Evolutionary conservation across 257 asterid species (phyloP).

Genomic region (Solanum phureja): DNA sequence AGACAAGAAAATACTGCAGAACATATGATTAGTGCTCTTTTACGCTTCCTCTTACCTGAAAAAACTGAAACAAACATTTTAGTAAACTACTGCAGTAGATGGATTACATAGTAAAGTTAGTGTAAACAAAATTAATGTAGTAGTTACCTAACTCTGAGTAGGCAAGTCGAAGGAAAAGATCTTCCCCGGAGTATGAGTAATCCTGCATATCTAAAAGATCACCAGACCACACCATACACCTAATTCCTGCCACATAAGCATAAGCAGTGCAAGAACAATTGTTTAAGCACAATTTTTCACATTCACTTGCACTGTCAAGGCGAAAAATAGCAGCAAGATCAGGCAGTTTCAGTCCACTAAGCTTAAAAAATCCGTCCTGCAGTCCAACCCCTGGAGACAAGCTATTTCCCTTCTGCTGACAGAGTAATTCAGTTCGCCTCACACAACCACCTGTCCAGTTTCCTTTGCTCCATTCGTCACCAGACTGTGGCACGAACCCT

Average conservation of each 20-base stretch:
- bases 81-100: neutral
- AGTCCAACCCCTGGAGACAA: neutral
- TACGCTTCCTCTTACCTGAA: conserved; percentile 1
- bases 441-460: conserved; percentile 25
- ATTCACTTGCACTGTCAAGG: neutral
- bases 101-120: neutral
- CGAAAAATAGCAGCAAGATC: conserved; percentile 2
- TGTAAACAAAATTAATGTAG: neutral
- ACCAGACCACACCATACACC: conserved; percentile 27
- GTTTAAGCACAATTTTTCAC: conserved; percentile 10
- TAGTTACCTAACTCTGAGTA: conserved; percentile 8
- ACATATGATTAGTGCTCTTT: neutral
- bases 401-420: conserved; percentile 1
- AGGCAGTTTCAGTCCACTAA: conserved; percentile 20
- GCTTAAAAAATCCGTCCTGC: conserved; percentile 12
- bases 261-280: conserved; percentile 30
- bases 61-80: neutral
- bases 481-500: conserved; percentile 12
- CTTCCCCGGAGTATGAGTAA: conserved; percentile 3
- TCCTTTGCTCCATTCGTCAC: conserved; percentile 13
- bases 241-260: conserved; percentile 13
- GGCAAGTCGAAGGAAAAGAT: conserved; percentile 15
- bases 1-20: neutral
- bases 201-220: conserved; percentile 15
- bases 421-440: conserved; percentile 5